These are phyloP conservation scores for Lignosus rhinocerotis DNA, from an alignment of 1,284 basidiomycete species.

Conservation along the genomic window DNA sequence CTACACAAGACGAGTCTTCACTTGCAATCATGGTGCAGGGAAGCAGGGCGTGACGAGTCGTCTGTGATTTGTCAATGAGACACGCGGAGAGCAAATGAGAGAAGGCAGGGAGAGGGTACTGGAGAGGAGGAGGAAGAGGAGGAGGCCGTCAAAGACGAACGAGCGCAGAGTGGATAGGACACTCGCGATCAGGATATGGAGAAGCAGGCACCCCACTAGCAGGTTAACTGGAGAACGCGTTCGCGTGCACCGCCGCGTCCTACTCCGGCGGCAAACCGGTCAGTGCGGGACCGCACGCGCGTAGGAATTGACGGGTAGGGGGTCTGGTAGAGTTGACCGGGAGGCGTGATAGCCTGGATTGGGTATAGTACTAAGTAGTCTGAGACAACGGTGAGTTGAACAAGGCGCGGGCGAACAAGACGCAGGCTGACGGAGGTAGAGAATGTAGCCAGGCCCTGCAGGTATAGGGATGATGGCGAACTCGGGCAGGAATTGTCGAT, in stretches of 20 bases:
- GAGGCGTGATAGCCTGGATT: not conserved
- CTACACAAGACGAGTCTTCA: not conserved
- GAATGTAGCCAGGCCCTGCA: too few species aligned
- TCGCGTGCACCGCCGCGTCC: too few species aligned
- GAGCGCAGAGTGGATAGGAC: not conserved
- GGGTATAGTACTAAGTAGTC: not conserved
- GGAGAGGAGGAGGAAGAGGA: not conserved
- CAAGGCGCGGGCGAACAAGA: too few species aligned
- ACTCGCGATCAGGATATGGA: conserved; percentile 1
- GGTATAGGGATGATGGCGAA: too few species aligned
- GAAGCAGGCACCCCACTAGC: not conserved
- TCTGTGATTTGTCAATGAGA: not conserved
- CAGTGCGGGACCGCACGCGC: too few species aligned
- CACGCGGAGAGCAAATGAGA: not conserved
- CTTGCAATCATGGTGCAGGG: conserved; percentile 6
- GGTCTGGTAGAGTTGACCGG: too few species aligned
- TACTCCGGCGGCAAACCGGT: too few species aligned
- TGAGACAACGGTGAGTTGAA: not conserved
- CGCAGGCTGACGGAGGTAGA: too few species aligned
- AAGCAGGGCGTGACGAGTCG: conserved; percentile 14
- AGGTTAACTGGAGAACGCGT: not conserved
- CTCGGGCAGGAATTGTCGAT: too few species aligned
- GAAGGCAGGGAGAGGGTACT: not conserved
- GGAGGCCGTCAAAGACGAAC: not conserved
- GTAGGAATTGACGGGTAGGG: not conserved